Evolutionary conservation across 345 rosid genomes (phyloP), one percentile per base, ranked within the genome.

Genomic region (Erucastrum elatum): DNA sequence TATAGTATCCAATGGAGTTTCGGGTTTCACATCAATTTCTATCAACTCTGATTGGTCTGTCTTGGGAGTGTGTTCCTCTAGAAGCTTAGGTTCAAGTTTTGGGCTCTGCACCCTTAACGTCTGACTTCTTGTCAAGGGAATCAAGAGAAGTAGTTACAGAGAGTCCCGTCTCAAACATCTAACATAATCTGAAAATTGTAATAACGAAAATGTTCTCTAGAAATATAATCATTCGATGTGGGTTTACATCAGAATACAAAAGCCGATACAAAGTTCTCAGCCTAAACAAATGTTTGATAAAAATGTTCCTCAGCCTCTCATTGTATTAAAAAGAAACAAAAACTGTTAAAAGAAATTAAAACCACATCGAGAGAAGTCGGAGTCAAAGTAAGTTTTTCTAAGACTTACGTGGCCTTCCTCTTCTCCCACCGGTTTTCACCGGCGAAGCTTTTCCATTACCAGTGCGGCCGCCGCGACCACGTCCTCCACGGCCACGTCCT

Each of bases 381-480:
- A 73, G 78, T 79, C 69, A 80, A 26, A 55, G 37, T 73, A 17
- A 39, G 44, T 61, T 68, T 29, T 68, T 29, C 62, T 78, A 92
- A 2, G 88, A 71, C 88, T 87, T 90, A 2, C 93, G 88, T 9
- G 94, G 94, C 73, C 97, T 85, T 72, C 98, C 98, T 82, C 93
- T 86, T 83, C 78, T 88, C 9, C 93, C 89, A 16, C 91, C 89
- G 1, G 84, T 33, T 78, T 85, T 90, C 5, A 17, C 88, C 63
- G 64, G 80, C 3, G 87, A 59, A 74, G 92, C 76, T 6, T 82
- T 51, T 31, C 77, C 80, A 61, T 84, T 87, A 63, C 71, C 78
- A 4, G 88, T 5, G 11, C 88, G 77, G 11, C 88, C 90, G 2
- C 88, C 89, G 2, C 80, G 51, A 5, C 77, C 82, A 69, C 86